These are phyloP conservation scores for Euphorbia tirucalli DNA, from an alignment of 345 rosid genomes.

Conservation along the genomic window DNA sequence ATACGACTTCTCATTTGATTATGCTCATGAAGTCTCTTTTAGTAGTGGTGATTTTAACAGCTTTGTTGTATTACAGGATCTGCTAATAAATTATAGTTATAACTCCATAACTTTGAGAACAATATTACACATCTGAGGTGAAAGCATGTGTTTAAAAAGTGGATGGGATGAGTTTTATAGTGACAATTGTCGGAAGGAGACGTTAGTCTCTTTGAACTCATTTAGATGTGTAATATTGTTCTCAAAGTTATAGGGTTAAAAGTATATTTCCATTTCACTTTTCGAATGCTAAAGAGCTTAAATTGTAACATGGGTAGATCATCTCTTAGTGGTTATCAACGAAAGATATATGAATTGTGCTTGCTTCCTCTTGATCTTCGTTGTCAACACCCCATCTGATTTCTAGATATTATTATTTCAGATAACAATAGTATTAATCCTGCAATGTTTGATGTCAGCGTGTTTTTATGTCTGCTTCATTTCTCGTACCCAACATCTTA, in stretches of 20 bases:
- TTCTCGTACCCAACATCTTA: too few species aligned
- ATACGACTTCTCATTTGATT: slow-evolving; percentile 53
- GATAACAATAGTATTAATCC: too few species aligned
- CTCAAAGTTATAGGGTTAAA: slow-evolving; percentile 75
- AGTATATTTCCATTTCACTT: slow-evolving; percentile 60
- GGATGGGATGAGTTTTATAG: too few species aligned
- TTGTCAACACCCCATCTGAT: slow-evolving; percentile 49
- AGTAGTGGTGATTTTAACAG: slow-evolving; percentile 22
- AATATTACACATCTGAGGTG: too few species aligned
- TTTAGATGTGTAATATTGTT: too few species aligned
- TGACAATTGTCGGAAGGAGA: too few species aligned
- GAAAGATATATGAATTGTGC: slow-evolving; percentile 72
- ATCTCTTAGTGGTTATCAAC: slow-evolving; percentile 54
- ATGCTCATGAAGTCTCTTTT: slow-evolving; percentile 39
- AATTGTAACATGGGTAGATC: slow-evolving; percentile 70
- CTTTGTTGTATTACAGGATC: slow-evolving; percentile 9
- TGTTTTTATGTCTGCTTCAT: too few species aligned
- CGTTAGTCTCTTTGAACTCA: too few species aligned
- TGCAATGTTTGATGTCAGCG: too few species aligned
- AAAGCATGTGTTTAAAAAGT: too few species aligned
- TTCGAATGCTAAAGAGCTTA: slow-evolving; percentile 65
- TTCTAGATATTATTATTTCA: slow-evolving; percentile 53
- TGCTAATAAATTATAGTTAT: slow-evolving; percentile 44
- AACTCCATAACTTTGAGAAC: slow-evolving; percentile 83
- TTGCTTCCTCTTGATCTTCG: slow-evolving; percentile 83